Evolutionary conservation across 495 filamentous ascomycete genomes (phyloP).

Genomic region (Xylaria nigripes): DNA sequence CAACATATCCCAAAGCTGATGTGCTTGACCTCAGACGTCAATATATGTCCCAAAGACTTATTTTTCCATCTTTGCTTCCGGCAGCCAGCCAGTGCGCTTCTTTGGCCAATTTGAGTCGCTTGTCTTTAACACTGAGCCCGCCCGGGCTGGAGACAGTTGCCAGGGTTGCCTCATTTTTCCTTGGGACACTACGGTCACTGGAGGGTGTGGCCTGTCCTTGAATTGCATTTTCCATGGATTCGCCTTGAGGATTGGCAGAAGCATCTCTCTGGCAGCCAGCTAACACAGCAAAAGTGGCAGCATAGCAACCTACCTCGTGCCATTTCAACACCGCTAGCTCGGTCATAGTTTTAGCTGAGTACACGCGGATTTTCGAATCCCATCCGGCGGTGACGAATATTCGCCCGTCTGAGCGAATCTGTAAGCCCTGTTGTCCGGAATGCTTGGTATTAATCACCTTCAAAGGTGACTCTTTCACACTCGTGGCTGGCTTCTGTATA

Average conservation of each 20-base stretch:
- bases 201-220: not conserved
- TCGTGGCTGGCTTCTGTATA: conserved; percentile 15
- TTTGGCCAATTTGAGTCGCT: conserved; percentile 56
- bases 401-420: conserved; percentile 69
- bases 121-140: conserved; percentile 49
- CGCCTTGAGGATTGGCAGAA: not conserved
- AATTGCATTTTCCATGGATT: not conserved
- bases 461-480: conserved; percentile 33
- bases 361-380: conserved; percentile 76
- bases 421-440: conserved; percentile 75
- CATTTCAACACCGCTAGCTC: conserved; percentile 93
- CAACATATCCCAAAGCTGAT: not conserved
- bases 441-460: conserved; percentile 71
- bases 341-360: conserved; percentile 69
- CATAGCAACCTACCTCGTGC: conserved; percentile 85
- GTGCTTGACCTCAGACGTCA: conserved; percentile 29
- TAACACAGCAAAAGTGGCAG: conserved; percentile 65
- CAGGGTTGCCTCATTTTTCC: not conserved
- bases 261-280: not conserved
- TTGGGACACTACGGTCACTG: not conserved
- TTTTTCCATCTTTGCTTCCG: conserved; percentile 91
- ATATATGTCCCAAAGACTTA: conserved; percentile 94
- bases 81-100: conserved; percentile 80
- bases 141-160: conserved; percentile 20
- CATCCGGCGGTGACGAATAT: conserved; percentile 90